Evolutionary conservation across 1,139 yeast species (phyloP), one percentile per base, ranked within the genome.

Genomic region (Yamadazyma epiphylla): DNA sequence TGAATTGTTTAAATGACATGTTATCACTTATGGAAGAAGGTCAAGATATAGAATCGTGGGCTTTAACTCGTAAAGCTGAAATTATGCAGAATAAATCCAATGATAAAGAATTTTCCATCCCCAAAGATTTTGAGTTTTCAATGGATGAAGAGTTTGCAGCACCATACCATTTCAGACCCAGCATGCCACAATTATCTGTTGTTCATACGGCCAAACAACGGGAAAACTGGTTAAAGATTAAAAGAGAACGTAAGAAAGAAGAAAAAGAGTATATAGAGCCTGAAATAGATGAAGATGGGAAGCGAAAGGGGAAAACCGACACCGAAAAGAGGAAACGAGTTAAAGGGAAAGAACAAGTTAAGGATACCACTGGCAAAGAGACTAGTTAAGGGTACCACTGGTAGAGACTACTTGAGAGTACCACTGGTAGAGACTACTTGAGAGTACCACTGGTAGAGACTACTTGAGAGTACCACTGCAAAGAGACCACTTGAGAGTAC

Each of bases 1-100:
- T 77, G 26, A 70, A 67, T 22, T 77, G 83, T 43, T 42, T 79
- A 5, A 70, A 77, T 35, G 85, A 79, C 37, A 43, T 78, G 15
- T 43, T 77, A 2, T 51, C 57, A n/a, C 55, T 68, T n/a, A 55
- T 77, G 3, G 53, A 72, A 9, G 53, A 61, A 13, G 70, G 61
- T 12, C 71, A 70, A 3, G 77, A 74, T 39, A 57, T 76, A 7
- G 78, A 73, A 40, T 62, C 65, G 39, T 70, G 81, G 77, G 72
- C 73, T 0, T 50, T 72, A 13, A 55, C 69, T 14, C 73, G 67
- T 43, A 9, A 3, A 16, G 14, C 7, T 31, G 10, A 20, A 7
- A 7, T 7, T 17, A 15, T 25, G 13, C 12, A 6, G 20, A 7
- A 7, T 7, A 17, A 17, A 10, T 17, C 20, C 9, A 10, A 7